Conservation (phyloP, 2,329 filamentous ascomycete genomes). For the Arthrobotrys sphaeroides region DNA sequence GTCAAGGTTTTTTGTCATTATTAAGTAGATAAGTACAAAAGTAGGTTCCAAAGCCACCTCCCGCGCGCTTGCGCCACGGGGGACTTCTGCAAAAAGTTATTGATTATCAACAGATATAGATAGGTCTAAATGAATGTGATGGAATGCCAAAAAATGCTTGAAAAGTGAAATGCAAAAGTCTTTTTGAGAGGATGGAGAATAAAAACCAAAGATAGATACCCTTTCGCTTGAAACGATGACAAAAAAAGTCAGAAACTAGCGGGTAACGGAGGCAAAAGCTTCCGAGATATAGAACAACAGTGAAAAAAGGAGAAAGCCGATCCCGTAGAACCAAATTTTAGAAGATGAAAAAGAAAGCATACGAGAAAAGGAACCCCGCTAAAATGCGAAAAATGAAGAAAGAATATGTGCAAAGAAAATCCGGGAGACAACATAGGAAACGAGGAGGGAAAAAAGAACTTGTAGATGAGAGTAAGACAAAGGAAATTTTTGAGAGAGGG, state of each 20-base stretch:
- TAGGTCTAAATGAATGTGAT: constrained; percentile 48
- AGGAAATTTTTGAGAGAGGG: constrained; percentile 18
- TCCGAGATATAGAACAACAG: background rate
- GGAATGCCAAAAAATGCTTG: constrained; percentile 12
- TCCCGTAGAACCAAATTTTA: background rate
- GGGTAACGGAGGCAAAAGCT: background rate
- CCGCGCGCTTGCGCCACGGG: constrained; percentile 35
- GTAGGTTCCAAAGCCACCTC: background rate
- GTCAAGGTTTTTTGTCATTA: background rate
- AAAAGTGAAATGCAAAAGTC: background rate
- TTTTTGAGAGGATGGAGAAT: background rate
- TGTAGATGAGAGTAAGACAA: background rate
- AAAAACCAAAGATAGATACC: background rate
- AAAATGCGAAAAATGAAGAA: constrained; percentile 32
- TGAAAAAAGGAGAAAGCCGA: constrained; percentile 3
- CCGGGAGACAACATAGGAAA: constrained; percentile 8
- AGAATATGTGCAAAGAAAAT: constrained; percentile 1
- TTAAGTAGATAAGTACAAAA: background rate
- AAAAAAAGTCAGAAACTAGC: background rate
- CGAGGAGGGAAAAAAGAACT: background rate
- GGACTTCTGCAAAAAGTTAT: background rate
- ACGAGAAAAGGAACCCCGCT: constrained; percentile 32
- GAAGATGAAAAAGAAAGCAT: constrained; percentile 2
- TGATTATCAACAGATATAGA: constrained; percentile 2
- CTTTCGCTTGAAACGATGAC: background rate